These are phyloP conservation scores for Mycena rosella DNA, from an alignment of 768 basidiomycete species.

Conservation along the genomic window DNA sequence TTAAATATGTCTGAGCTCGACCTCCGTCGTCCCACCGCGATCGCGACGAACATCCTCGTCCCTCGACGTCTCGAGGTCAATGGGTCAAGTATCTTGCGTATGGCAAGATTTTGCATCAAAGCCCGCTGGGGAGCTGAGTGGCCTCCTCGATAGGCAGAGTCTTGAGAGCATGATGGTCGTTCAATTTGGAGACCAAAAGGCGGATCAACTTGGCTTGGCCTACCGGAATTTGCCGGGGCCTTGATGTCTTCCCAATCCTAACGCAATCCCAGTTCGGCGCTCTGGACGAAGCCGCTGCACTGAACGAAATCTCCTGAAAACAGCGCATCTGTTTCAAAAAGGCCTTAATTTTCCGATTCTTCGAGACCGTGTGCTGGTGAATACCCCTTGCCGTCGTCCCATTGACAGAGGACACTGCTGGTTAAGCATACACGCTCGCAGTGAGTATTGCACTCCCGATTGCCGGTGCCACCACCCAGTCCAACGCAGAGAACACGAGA, in stretches of 20 bases:
- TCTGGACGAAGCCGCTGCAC: too few relatives aligned
- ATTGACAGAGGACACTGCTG: not conserved
- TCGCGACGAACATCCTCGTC: constrained; percentile 17
- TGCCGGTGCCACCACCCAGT: not conserved
- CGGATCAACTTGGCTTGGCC: too few relatives aligned
- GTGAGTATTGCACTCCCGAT: not conserved
- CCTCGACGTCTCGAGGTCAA: constrained; percentile 15
- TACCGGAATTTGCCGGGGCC: not conserved
- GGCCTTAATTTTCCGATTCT: too few relatives aligned
- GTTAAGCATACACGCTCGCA: not conserved
- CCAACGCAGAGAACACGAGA: too few relatives aligned
- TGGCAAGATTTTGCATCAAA: constrained; percentile 21
- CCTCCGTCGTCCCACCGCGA: not conserved
- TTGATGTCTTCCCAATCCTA: too few relatives aligned
- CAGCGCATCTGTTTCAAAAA: too few relatives aligned
- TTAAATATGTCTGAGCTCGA: constrained; percentile 22
- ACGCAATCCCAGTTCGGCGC: too few relatives aligned
- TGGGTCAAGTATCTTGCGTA: constrained; percentile 34
- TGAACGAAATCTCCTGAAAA: too few relatives aligned
- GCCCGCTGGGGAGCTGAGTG: constrained; percentile 4
- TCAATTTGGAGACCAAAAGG: too few relatives aligned
- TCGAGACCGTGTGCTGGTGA: too few relatives aligned
- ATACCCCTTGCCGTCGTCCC: not conserved
- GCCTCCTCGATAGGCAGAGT: not conserved
- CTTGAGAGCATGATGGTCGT: too few relatives aligned